Conservation (phyloP, 352 stramenopile species). For the Globisporangium echinulatum region DNA sequence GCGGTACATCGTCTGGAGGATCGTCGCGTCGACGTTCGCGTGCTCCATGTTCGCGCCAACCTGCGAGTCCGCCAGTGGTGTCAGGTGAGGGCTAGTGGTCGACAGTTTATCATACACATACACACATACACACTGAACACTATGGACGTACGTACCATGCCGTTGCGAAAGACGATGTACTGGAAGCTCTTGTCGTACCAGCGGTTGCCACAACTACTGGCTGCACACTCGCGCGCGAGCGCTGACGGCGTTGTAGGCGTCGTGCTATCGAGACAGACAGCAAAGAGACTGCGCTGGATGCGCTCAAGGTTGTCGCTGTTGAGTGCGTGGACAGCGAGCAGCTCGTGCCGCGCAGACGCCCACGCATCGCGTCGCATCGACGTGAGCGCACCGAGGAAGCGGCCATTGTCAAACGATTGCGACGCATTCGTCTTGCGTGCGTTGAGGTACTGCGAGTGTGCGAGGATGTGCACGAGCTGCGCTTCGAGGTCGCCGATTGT, state of each 20-base stretch:
- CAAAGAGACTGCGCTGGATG: conserved; percentile 86
- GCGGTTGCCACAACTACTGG: conserved; percentile 69
- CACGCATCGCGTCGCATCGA: conserved; percentile 85
- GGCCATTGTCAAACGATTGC: conserved; percentile 10
- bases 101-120: too few relatives aligned
- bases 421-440: conserved; percentile 13
- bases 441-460: conserved; percentile 38
- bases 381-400: conserved; percentile 84
- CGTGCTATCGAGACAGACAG: conserved; percentile 83
- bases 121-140: too few relatives aligned
- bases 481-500: conserved; percentile 60
- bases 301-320: conserved; percentile 65
- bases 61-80: conserved; percentile 12
- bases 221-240: conserved; percentile 50
- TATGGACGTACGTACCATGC: conserved; percentile 36
- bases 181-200: conserved; percentile 97
- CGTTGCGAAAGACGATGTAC: conserved; percentile 91
- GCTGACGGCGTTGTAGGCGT: conserved; percentile 36
- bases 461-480: conserved; percentile 47
- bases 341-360: conserved; percentile 62
- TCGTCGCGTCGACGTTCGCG: conserved; percentile 93
- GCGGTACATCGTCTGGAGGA: conserved; percentile 57
- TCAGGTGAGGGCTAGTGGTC: too few relatives aligned
- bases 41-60: conserved; percentile 92
- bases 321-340: conserved; percentile 40